phyloP scores from a whole-genome alignment of 2,329 filamentous ascomycete genomes.

The Colletotrichum sp. region DNA sequence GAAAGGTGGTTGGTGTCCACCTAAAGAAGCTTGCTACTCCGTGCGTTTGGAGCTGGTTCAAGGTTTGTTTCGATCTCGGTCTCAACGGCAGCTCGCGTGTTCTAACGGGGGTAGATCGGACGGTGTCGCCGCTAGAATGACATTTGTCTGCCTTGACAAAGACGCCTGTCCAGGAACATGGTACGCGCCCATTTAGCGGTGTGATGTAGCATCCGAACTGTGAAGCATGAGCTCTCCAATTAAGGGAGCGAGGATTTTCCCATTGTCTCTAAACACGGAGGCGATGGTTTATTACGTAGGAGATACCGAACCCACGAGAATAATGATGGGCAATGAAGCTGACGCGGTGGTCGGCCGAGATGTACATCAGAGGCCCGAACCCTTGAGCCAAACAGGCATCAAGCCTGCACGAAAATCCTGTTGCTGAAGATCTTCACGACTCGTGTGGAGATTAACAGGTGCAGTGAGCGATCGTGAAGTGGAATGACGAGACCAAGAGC shows the following conservation, averaged over 20 bases:
- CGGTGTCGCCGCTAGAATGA: constrained; percentile 1
- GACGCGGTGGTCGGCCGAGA: constrained; percentile 3
- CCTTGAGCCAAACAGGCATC: background rate
- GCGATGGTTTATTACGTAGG: background rate
- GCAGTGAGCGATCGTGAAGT: background rate
- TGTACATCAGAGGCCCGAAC: background rate
- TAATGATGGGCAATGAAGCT: background rate
- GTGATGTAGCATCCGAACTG: background rate
- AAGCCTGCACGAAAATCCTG: background rate
- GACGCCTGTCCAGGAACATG: background rate
- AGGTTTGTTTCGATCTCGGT: constrained; percentile 18
- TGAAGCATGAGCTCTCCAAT: background rate
- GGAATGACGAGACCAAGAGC: background rate
- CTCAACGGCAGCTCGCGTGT: constrained; percentile 11
- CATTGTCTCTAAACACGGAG: background rate
- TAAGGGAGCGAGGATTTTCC: background rate
- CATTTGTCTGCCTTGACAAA: background rate
- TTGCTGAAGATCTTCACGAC: constrained; percentile 1
- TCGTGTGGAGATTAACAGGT: background rate
- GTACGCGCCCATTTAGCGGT: constrained; percentile 1
- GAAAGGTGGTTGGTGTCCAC: background rate
- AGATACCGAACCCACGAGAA: background rate
- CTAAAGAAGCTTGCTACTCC: constrained; percentile 1
- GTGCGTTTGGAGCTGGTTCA: constrained; percentile 12
- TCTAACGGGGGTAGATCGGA: constrained; percentile 9